Conservation (phyloP, 164 flowering plant species). For the Buxus sempervirens region DNA sequence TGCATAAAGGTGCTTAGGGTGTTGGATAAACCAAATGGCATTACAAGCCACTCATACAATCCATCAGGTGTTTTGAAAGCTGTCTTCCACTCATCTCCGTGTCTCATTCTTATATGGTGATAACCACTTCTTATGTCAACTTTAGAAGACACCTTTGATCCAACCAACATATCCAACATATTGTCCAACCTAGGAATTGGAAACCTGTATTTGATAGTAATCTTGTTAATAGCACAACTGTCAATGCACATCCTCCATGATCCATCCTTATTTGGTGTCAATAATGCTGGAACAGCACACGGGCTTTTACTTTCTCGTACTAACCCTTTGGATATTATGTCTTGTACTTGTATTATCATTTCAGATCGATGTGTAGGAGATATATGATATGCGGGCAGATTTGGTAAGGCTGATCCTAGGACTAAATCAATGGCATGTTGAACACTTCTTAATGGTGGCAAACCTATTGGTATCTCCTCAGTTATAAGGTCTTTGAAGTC, state of each 20-base stretch:
- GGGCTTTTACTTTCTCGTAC: too few relatives aligned
- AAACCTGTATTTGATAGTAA: not conserved
- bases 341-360: too few relatives aligned
- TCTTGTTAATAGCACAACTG: not conserved
- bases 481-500: not conserved
- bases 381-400: not conserved
- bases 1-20: constrained; percentile 9
- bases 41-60: constrained; percentile 4
- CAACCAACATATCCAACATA: not conserved
- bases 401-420: not conserved
- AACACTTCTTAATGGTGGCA: not conserved
- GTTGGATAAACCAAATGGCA: constrained; percentile 14
- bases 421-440: not conserved
- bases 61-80: constrained; percentile 4
- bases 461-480: not conserved
- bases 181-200: not conserved
- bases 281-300: not conserved
- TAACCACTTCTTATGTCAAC: constrained; percentile 2
- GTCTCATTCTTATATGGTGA: not conserved
- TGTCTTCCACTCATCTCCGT: constrained; percentile 13
- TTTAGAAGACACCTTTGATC: constrained; percentile 6
- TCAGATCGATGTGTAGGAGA: not conserved
- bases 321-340: too few relatives aligned
- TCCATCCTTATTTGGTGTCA: not conserved
- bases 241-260: not conserved